Percentiles rank a stretch among this genome's conserved stretches.
Evolutionary conservation across 352 stramenopile species (phyloP).

Genomic region (Lagenidium sp.): DNA sequence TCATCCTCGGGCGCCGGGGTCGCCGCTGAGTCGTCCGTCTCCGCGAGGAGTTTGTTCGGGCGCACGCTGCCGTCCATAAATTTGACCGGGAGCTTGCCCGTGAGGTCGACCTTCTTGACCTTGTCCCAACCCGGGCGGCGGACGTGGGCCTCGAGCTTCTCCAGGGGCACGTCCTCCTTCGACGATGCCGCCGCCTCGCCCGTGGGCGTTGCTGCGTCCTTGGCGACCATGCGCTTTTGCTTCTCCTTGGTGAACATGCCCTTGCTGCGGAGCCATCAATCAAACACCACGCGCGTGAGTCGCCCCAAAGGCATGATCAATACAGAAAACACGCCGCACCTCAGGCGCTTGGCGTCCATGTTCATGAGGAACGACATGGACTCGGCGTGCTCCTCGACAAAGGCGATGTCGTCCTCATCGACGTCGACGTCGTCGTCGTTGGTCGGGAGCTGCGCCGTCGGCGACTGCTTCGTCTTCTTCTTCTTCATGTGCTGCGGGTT

Average conservation of each 20-base stretch:
- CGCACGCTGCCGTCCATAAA: constrained; percentile 82
- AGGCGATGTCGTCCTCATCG: constrained; percentile 75
- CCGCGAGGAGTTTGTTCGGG: constrained; percentile 55
- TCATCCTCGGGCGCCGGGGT: constrained; percentile 8
- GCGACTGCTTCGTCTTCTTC: constrained; percentile 34
- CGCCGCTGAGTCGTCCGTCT: constrained; percentile 18
- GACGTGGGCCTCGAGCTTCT: constrained; percentile 68
- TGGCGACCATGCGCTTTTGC: constrained; percentile 14
- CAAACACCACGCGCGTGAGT: too few relatives aligned
- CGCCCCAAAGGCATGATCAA: too few relatives aligned
- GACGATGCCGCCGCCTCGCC: constrained; percentile 6
- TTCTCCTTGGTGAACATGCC: constrained; percentile 29
- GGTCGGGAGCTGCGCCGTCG: constrained; percentile 26
- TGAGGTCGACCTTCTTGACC: constrained; percentile 44
- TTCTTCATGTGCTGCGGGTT: background rate
- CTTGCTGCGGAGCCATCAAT: constrained; percentile 19
- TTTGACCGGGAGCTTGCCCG: constrained; percentile 76
- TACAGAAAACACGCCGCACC: too few relatives aligned
- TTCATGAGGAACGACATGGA: constrained; percentile 70
- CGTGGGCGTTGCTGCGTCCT: constrained; percentile 7
- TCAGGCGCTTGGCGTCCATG: constrained; percentile 68
- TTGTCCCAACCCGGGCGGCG: constrained; percentile 53
- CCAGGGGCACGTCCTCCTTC: constrained; percentile 42
- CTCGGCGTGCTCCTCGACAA: constrained; percentile 57
- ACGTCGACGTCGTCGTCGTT: constrained; percentile 51